Conservation (phyloP, 257 asterid genomes). For the Petunia secreta region DNA sequence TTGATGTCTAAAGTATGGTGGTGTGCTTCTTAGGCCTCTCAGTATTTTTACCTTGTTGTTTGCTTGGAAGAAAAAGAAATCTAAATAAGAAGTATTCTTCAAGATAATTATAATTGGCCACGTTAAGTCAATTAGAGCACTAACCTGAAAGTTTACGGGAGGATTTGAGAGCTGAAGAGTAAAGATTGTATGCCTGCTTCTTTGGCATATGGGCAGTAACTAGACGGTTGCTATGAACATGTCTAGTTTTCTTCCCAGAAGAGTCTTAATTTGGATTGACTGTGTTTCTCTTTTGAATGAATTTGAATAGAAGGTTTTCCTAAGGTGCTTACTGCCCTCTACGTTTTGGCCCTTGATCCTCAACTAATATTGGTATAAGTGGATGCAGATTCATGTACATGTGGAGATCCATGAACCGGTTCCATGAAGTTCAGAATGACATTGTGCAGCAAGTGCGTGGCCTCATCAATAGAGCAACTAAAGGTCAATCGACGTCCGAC, state of each 20-base stretch:
- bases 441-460: constrained; percentile 96
- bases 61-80: neutral
- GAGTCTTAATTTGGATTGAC: neutral
- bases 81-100: too few relatives aligned
- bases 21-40: constrained; percentile 9
- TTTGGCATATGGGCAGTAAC: neutral
- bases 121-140: too few relatives aligned
- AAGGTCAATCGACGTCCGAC: constrained; percentile 79
- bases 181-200: too few relatives aligned
- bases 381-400: constrained; percentile 91
- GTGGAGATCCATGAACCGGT: constrained; percentile 98
- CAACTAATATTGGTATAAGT: constrained; percentile 27
- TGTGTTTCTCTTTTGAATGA: neutral
- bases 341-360: neutral
- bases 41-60: neutral
- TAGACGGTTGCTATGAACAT: neutral
- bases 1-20: constrained; percentile 17
- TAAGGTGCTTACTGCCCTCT: neutral
- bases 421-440: constrained; percentile 79
- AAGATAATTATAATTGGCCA: too few relatives aligned
- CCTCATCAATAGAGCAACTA: constrained; percentile 57
- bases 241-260: neutral
- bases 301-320: neutral
- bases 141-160: too few relatives aligned
- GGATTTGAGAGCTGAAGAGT: too few relatives aligned